Evolutionary conservation across 164 flowering plant genomes (phyloP).

Genomic region (Protea cynaroides): DNA sequence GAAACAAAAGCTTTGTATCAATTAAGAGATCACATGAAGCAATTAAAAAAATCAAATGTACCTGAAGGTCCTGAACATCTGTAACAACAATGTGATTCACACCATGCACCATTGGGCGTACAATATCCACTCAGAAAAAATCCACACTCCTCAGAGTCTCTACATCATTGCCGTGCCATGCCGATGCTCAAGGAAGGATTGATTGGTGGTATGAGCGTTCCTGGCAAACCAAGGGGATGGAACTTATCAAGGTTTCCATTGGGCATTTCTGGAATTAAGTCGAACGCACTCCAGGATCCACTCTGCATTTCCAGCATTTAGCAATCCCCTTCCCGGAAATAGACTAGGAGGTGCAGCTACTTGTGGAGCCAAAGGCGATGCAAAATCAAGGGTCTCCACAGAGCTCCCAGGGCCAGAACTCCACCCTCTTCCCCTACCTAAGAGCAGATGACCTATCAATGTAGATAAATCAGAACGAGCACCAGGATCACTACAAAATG

Average conservation of each 20-base stretch:
- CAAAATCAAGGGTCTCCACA: slow-evolving; percentile 37
- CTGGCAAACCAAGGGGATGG: slow-evolving; percentile 64
- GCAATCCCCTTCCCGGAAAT: slow-evolving; percentile 63
- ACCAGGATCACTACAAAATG: too few species aligned
- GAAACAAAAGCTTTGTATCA: neutral
- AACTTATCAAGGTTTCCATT: slow-evolving; percentile 69
- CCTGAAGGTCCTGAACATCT: slow-evolving; percentile 99
- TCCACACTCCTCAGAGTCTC: slow-evolving; percentile 97
- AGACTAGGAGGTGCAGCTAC: slow-evolving; percentile 47
- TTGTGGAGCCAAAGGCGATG: slow-evolving; percentile 57
- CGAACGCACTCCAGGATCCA: slow-evolving; percentile 70
- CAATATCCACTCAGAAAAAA: slow-evolving; percentile 95
- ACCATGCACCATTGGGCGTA: slow-evolving; percentile 99
- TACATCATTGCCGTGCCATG: slow-evolving; percentile 70
- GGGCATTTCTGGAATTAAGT: slow-evolving; percentile 62
- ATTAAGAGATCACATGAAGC: neutral
- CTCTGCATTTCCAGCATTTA: slow-evolving; percentile 51
- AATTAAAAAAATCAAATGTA: slow-evolving; percentile 19
- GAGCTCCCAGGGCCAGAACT: slow-evolving; percentile 49
- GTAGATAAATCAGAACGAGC: too few species aligned
- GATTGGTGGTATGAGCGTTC: slow-evolving; percentile 49
- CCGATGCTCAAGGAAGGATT: slow-evolving; percentile 50
- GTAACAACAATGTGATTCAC: slow-evolving; percentile 86
- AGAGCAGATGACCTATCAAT: too few species aligned
- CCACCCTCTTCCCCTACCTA: slow-evolving; percentile 71